Evolutionary conservation across 768 basidiomycete species (phyloP).

Genomic region (Crepidotus variabilis): DNA sequence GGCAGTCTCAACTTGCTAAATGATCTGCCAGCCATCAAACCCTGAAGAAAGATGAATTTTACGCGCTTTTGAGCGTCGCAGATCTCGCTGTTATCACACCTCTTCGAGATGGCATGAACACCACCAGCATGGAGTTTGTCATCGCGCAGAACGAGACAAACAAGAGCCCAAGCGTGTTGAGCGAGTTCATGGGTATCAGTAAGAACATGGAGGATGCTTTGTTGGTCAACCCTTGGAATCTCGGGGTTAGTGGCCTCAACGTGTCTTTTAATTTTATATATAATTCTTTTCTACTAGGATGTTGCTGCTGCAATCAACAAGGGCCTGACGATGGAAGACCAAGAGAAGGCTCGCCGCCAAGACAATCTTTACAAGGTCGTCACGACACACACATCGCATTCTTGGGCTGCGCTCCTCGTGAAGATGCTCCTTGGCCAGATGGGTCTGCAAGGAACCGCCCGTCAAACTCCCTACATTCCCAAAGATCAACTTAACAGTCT

Average conservation of each 20-base stretch:
- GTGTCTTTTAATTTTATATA: too few species aligned
- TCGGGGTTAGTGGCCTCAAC: constrained; percentile 74
- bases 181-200: constrained; percentile 98
- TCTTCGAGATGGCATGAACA: constrained; percentile 98
- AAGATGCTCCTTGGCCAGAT: constrained; percentile 86
- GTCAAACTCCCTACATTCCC: constrained; percentile 83
- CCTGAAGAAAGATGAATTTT: constrained; percentile 97
- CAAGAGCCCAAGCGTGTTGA: constrained; percentile 83
- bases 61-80: constrained; percentile 88
- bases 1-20: not conserved
- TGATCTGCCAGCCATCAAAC: constrained; percentile 80
- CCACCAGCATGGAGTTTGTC: constrained; percentile 96
- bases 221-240: constrained; percentile 94
- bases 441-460: constrained; percentile 71
- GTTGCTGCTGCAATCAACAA: constrained; percentile 88
- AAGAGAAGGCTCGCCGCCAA: constrained; percentile 76
- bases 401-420: constrained; percentile 88
- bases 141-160: constrained; percentile 87
- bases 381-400: constrained; percentile 89
- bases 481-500: constrained; percentile 49
- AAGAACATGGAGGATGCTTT: constrained; percentile 87
- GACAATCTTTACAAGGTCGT: constrained; percentile 76
- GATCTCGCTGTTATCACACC: constrained; percentile 95
- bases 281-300: constrained; percentile 41
- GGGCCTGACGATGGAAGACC: constrained; percentile 76